Percentiles rank a stretch among this genome's conserved stretches.
These are phyloP conservation scores for Thelephora ganbajun DNA, from an alignment of 768 basidiomycete genomes.

Conservation along the genomic window DNA sequence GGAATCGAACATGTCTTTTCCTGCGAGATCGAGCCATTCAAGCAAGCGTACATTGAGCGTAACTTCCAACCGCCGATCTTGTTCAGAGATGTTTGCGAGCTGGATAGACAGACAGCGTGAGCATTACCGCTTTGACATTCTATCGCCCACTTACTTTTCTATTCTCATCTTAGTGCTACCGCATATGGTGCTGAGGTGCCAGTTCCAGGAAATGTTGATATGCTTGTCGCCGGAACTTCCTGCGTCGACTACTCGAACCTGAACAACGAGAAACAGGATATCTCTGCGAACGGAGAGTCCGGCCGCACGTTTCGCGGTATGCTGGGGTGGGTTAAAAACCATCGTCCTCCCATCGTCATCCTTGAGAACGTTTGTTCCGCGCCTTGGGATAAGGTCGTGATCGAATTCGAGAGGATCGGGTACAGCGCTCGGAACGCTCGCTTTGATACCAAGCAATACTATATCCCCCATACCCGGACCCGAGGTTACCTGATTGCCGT, in stretches of 20 bases:
- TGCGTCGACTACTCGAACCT: constrained; percentile 97
- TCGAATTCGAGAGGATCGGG: constrained; percentile 58
- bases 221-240: constrained; percentile 87
- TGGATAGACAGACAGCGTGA: constrained; percentile 67
- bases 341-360: constrained; percentile 84
- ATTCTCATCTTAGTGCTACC: constrained; percentile 45
- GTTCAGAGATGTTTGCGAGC: constrained; percentile 89
- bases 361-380: constrained; percentile 90
- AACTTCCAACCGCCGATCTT: constrained; percentile 89
- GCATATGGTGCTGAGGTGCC: constrained; percentile 79
- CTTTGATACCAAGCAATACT: constrained; percentile 80
- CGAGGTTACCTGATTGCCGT: constrained; percentile 81
- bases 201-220: constrained; percentile 84
- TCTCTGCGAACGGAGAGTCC: constrained; percentile 84
- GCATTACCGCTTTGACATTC: constrained; percentile 13
- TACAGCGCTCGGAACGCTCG: constrained; percentile 63
- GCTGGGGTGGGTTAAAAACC: constrained; percentile 82
- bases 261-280: constrained; percentile 84
- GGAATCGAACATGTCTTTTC: constrained; percentile 89
- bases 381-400: constrained; percentile 68
- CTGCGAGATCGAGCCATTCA: constrained; percentile 94
- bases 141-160: constrained; percentile 2
- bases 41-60: constrained; percentile 93
- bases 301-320: constrained; percentile 90
- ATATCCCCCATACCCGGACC: constrained; percentile 90